Evolutionary conservation across 441 rosid genomes (phyloP).

Genomic region (Eruca vesicaria): DNA sequence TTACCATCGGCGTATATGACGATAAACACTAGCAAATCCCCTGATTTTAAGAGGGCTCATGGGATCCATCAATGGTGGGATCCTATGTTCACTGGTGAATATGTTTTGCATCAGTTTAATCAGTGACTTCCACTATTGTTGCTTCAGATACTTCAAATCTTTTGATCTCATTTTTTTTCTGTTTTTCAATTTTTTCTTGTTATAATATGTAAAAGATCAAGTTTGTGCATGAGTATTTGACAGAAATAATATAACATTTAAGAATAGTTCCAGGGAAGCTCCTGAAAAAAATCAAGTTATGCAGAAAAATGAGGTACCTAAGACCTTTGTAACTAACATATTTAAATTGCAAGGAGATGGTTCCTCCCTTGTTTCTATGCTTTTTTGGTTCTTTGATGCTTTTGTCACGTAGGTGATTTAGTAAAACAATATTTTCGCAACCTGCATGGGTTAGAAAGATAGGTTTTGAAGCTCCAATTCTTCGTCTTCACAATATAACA

Average conservation of each 20-base stretch:
- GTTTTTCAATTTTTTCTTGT: neutral
- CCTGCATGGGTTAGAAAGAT: neutral
- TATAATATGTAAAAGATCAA: neutral
- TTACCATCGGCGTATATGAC: slow-evolving; percentile 38
- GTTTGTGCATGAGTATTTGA: neutral
- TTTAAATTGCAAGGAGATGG: neutral
- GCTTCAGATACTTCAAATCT: neutral
- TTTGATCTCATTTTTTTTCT: neutral
- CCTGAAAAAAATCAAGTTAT: neutral
- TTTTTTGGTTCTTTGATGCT: neutral
- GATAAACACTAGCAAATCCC: slow-evolving; percentile 15
- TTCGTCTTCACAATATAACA: slow-evolving; percentile 54
- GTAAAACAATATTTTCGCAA: neutral
- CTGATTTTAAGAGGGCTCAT: slow-evolving; percentile 42
- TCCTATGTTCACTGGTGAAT: slow-evolving; percentile 31
- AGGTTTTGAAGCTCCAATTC: slow-evolving; percentile 45
- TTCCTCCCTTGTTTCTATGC: neutral
- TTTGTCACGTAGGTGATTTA: neutral
- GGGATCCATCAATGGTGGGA: slow-evolving; percentile 55
- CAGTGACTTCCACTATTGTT: neutral
- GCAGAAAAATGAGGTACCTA: neutral
- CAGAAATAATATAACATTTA: neutral
- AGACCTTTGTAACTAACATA: neutral
- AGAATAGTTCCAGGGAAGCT: neutral
- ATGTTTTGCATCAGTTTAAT: slow-evolving; percentile 32